Evolutionary conservation across 306 rosid genomes (phyloP).

Genomic region (Sechiopsis laciniata): DNA sequence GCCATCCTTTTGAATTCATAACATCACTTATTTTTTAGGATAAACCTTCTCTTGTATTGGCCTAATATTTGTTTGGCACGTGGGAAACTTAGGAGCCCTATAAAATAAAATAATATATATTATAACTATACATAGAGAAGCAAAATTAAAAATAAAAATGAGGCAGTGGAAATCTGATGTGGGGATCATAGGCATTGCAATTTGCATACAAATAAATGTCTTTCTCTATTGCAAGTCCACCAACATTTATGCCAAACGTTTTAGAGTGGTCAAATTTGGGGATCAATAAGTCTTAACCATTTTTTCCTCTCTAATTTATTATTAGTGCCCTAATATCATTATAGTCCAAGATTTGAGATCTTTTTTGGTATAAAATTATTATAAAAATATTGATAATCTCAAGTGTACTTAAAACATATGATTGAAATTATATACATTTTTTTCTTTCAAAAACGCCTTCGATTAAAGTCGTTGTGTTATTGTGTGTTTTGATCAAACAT

Average conservation of each 20-base stretch:
- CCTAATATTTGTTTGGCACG: constrained; percentile 24
- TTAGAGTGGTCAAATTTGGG: constrained; percentile 20
- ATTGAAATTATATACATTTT: too few relatives aligned
- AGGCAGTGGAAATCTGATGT: constrained; percentile 40
- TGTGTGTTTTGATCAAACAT: too few relatives aligned
- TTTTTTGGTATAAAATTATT: neutral
- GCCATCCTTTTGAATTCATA: neutral
- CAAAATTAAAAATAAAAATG: constrained; percentile 4
- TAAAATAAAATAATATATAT: neutral
- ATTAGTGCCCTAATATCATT: neutral
- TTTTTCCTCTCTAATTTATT: neutral
- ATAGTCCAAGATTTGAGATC: neutral
- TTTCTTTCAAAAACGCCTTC: too few relatives aligned
- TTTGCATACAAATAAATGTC: neutral
- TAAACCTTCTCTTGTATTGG: neutral
- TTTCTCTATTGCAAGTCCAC: constrained; percentile 23
- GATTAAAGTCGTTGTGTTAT: too few relatives aligned
- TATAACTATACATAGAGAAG: neutral
- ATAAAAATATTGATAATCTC: neutral
- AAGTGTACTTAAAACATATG: neutral
- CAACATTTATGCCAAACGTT: constrained; percentile 17
- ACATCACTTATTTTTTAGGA: neutral
- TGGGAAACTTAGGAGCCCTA: constrained; percentile 22
- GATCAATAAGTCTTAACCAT: neutral
- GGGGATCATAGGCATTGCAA: constrained; percentile 25